Percentiles rank a stretch among this genome's conserved stretches.
These are phyloP conservation scores for Gaertneriomyces sp. DNA, from an alignment of 192 early-diverging fungal species.

Conservation along the genomic window DNA sequence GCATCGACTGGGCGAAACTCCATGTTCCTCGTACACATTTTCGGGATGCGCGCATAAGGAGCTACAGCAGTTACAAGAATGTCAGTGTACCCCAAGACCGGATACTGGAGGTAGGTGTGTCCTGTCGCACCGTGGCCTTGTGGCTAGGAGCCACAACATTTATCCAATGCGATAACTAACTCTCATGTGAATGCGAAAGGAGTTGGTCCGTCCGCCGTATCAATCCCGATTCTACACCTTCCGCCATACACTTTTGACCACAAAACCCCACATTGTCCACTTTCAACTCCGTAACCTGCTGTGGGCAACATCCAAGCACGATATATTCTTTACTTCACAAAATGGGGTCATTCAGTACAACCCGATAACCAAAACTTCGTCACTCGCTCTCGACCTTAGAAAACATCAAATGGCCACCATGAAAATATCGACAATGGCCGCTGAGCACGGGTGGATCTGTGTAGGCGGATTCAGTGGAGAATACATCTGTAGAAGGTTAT, in stretches of 20 bases:
- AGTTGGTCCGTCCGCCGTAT: conserved; percentile 22
- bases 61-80: conserved; percentile 47
- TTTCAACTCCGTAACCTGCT: conserved; percentile 65
- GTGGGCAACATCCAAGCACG: conserved; percentile 56
- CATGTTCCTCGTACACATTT: conserved; percentile 41
- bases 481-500: conserved; percentile 6
- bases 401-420: conserved; percentile 26
- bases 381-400: conserved; percentile 12
- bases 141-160: background rate
- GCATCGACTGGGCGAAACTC: conserved; percentile 50
- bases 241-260: conserved; percentile 38
- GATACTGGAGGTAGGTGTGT: conserved; percentile 17
- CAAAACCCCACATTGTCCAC: conserved; percentile 54
- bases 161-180: background rate
- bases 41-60: conserved; percentile 42
- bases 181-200: conserved; percentile 2
- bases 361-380: conserved; percentile 9
- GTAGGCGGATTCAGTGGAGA: conserved; percentile 44
- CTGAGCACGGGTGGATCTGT: conserved; percentile 37
- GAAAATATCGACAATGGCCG: conserved; percentile 52
- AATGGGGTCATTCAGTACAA: conserved; percentile 24
- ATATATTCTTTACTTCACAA: conserved; percentile 54
- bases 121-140: too few relatives aligned
- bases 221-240: conserved; percentile 47
- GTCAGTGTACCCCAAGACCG: conserved; percentile 14